phyloP scores from a whole-genome alignment of 2,329 filamentous ascomycete species.

The Blumeria hordei region DNA sequence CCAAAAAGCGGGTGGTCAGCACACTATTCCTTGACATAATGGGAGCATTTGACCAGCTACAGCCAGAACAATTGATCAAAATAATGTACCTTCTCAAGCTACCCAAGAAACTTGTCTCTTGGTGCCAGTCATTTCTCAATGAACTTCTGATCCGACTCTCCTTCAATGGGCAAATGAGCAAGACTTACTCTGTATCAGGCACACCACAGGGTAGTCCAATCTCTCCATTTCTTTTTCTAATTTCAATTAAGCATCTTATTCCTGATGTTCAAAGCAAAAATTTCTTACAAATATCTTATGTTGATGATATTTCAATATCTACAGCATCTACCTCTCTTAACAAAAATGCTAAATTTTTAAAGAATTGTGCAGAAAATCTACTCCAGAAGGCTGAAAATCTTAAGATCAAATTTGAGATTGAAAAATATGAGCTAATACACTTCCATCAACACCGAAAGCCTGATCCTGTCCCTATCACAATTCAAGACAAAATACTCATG shows the following conservation, averaged over 20 bases:
- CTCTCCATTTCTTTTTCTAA: not conserved
- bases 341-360: not conserved
- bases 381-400: not conserved
- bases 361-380: no score
- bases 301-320: not conserved
- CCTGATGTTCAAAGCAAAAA: not conserved
- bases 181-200: not conserved
- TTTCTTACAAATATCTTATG: not conserved
- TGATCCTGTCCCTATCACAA: no score
- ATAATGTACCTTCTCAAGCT: not conserved
- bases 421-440: not conserved
- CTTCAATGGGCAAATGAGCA: not conserved
- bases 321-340: not conserved
- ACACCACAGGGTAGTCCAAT: not conserved
- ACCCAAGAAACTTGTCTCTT: not conserved
- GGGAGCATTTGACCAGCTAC: not conserved
- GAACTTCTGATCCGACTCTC: not conserved
- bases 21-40: not conserved
- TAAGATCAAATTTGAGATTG: not conserved
- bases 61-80: not conserved
- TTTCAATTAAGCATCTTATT: not conserved
- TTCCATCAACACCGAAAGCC: no score
- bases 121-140: not conserved
- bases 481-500: no score
- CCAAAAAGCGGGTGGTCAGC: not conserved